These are phyloP conservation scores for Megacollybia marginata DNA, from an alignment of 768 basidiomycete species.

Conservation along the genomic window DNA sequence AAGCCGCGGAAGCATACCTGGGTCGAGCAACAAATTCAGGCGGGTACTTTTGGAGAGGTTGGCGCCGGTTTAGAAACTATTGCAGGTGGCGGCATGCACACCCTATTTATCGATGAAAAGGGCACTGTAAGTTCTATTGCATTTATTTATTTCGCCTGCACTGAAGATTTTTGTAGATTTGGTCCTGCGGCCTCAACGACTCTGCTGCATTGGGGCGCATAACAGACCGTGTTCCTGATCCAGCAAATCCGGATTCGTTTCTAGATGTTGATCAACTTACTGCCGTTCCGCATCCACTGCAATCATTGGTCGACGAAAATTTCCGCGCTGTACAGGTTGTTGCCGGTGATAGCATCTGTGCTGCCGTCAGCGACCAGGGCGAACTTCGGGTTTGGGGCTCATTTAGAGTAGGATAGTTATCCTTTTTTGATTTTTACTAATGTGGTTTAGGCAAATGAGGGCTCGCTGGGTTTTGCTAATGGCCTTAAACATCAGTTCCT, in stretches of 20 bases:
- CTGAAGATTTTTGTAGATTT: slow-evolving; percentile 40
- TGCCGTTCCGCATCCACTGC: slow-evolving; percentile 56
- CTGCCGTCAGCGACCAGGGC: slow-evolving; percentile 74
- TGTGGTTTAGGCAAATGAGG: slow-evolving; percentile 56
- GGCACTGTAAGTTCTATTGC: slow-evolving; percentile 62
- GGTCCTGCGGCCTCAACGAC: slow-evolving; percentile 85
- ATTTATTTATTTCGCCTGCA: slow-evolving; percentile 1
- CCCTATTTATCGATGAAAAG: slow-evolving; percentile 80
- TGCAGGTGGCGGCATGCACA: slow-evolving; percentile 84
- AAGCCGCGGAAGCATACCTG: slow-evolving; percentile 73
- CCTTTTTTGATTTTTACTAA: slow-evolving; percentile 3
- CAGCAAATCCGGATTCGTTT: slow-evolving; percentile 50
- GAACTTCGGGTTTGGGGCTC: slow-evolving; percentile 84
- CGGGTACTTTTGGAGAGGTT: slow-evolving; percentile 62
- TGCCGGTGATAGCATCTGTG: slow-evolving; percentile 84
- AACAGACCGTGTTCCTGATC: slow-evolving; percentile 43
- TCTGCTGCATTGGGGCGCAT: slow-evolving; percentile 73
- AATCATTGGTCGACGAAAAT: slow-evolving; percentile 63
- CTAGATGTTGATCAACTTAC: slow-evolving; percentile 50
- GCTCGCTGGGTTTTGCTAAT: slow-evolving; percentile 76
- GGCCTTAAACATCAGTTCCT: slow-evolving; percentile 60
- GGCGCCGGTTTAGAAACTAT: slow-evolving; percentile 78
- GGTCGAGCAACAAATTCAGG: slow-evolving; percentile 68
- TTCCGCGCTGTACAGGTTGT: slow-evolving; percentile 81
- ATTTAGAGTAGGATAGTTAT: slow-evolving; percentile 55